Percentiles rank a stretch among this genome's conserved stretches.
These are phyloP conservation scores for Tillandsia fasciculata DNA, from an alignment of 176 grass and related monocot genomes.

Conservation along the genomic window DNA sequence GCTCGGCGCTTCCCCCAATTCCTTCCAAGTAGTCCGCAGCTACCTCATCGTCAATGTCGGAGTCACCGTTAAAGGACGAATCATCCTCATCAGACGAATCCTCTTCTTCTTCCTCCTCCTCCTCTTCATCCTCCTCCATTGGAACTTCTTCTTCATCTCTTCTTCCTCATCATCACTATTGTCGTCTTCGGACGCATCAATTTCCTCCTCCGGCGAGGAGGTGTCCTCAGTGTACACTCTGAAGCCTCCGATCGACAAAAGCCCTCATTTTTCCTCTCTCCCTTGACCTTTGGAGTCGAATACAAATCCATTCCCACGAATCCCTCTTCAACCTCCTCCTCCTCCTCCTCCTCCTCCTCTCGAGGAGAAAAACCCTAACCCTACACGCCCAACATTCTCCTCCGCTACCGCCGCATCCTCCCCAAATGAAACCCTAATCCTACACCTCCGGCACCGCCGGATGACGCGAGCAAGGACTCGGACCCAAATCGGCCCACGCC, in stretches of 20 bases:
- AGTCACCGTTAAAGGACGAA: not conserved
- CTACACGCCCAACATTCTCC: slow-evolving; percentile 27
- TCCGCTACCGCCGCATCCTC: slow-evolving; percentile 18
- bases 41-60: not conserved
- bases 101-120: not conserved
- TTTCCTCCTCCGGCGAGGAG: slow-evolving; percentile 50
- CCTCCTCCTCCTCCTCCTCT: slow-evolving; percentile 17
- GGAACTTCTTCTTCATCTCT: slow-evolving; percentile 17
- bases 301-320: slow-evolving; percentile 8
- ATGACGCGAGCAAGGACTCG: slow-evolving; percentile 27
- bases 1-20: not conserved
- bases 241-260: slow-evolving; percentile 66
- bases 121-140: not conserved
- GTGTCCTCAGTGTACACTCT: slow-evolving; percentile 75
- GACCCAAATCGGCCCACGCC: slow-evolving; percentile 15
- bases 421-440: slow-evolving; percentile 31
- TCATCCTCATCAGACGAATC: not conserved
- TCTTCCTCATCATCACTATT: slow-evolving; percentile 23
- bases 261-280: slow-evolving; percentile 29
- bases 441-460: slow-evolving; percentile 24
- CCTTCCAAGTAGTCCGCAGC: not conserved
- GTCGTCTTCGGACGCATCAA: slow-evolving; percentile 20
- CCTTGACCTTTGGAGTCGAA: slow-evolving; percentile 31
- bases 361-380: slow-evolving; percentile 46
- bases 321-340: slow-evolving; percentile 11